A percentile compares a stretch with the other conserved stretches of the same genome.
phyloP scores from a whole-genome alignment of 2,329 filamentous ascomycete genomes.

The Fusarium sp. region DNA sequence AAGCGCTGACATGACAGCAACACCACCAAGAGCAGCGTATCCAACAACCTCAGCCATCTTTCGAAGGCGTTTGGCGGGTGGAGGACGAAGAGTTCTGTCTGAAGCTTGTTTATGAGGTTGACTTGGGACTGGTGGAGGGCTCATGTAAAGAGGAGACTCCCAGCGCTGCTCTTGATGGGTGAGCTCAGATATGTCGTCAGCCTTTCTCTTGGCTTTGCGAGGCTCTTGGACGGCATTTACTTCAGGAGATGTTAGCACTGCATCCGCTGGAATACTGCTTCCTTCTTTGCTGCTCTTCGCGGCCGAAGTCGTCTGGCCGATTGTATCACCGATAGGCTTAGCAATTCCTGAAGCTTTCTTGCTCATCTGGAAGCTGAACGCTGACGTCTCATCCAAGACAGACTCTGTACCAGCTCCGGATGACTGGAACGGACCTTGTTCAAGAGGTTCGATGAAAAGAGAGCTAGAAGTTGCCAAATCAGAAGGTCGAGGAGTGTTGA shows the following conservation, averaged over 20 bases:
- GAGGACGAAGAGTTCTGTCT: background rate
- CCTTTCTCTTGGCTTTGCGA: conserved; percentile 44
- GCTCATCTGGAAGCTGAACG: conserved; percentile 47
- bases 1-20: conserved; percentile 54
- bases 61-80: conserved; percentile 49
- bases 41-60: conserved; percentile 52
- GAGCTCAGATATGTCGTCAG: conserved; percentile 43
- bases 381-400: conserved; percentile 46
- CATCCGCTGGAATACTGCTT: background rate
- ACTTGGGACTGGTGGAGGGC: background rate
- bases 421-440: conserved; percentile 1
- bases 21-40: conserved; percentile 52
- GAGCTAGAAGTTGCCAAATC: conserved; percentile 47
- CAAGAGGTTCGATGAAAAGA: conserved; percentile 48
- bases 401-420: conserved; percentile 7
- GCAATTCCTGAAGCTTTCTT: conserved; percentile 32
- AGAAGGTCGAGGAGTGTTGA: conserved; percentile 42
- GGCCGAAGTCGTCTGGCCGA: background rate
- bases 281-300: conserved; percentile 7
- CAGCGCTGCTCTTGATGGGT: conserved; percentile 22
- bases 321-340: background rate
- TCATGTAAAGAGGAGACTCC: background rate
- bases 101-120: background rate
- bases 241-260: background rate
- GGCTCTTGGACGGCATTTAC: background rate